Conservation (phyloP, 352 stramenopile genomes). For the Poterioochromonas sp. region DNA sequence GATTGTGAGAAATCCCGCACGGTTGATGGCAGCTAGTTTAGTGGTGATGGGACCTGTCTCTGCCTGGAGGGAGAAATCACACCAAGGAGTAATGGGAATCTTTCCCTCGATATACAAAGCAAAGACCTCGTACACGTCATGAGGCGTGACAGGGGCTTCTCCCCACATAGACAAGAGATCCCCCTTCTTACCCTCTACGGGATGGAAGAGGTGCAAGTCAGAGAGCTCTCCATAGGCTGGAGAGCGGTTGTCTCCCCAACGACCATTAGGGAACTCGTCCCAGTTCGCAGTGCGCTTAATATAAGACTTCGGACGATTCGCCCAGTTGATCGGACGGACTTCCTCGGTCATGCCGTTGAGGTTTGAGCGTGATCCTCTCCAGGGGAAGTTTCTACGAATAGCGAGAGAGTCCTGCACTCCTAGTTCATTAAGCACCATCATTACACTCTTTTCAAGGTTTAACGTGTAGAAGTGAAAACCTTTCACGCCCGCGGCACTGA, state of each 20-base stretch:
- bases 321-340: slow-evolving; percentile 96
- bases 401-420: slow-evolving; percentile 47
- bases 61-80: slow-evolving; percentile 82
- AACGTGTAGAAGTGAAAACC: slow-evolving; percentile 88
- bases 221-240: slow-evolving; percentile 90
- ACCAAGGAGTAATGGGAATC: slow-evolving; percentile 86
- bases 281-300: slow-evolving; percentile 89
- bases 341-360: slow-evolving; percentile 39
- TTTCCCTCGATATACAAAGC: slow-evolving; percentile 87
- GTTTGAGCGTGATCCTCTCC: slow-evolving; percentile 24
- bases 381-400: slow-evolving; percentile 18
- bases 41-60: slow-evolving; percentile 80
- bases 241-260: slow-evolving; percentile 86
- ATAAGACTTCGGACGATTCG: slow-evolving; percentile 94
- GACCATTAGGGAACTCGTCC: slow-evolving; percentile 91
- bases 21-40: slow-evolving; percentile 61
- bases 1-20: slow-evolving; percentile 82
- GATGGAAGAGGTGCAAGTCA: slow-evolving; percentile 82
- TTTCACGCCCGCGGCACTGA: slow-evolving; percentile 54
- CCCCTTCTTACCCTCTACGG: slow-evolving; percentile 56
- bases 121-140: slow-evolving; percentile 91
- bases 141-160: slow-evolving; percentile 63
- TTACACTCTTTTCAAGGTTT: slow-evolving; percentile 78
- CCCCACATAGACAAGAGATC: slow-evolving; percentile 86
- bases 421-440: slow-evolving; percentile 68